Conservation (phyloP, 257 asterid species). For the Solanum pennellii region DNA sequence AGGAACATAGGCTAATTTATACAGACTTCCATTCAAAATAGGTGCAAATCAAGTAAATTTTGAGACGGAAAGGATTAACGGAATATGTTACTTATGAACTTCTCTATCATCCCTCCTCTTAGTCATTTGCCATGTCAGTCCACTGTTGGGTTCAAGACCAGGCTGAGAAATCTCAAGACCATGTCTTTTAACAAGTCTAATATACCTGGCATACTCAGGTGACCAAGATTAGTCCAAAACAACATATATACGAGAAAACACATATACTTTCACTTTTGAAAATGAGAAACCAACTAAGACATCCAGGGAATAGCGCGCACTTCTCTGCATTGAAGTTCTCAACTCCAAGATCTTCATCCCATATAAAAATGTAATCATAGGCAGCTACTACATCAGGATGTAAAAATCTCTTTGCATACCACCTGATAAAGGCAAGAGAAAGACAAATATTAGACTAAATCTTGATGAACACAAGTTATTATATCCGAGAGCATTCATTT, state of each 20-base stretch:
- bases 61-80: background rate
- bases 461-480: background rate
- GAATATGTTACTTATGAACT: constrained; percentile 37
- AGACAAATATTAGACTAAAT: background rate
- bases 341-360: constrained; percentile 99
- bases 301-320: constrained; percentile 18
- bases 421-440: constrained; percentile 34
- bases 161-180: constrained; percentile 55
- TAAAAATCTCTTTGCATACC: constrained; percentile 98
- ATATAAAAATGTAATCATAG: constrained; percentile 88
- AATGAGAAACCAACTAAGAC: background rate
- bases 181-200: constrained; percentile 40
- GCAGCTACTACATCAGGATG: constrained; percentile 96
- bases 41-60: background rate
- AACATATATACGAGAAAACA: background rate
- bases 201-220: constrained; percentile 31
- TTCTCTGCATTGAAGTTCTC: constrained; percentile 87
- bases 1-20: background rate
- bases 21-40: background rate
- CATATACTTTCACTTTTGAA: background rate
- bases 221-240: background rate
- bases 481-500: background rate
- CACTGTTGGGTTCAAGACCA: constrained; percentile 27
- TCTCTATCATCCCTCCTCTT: constrained; percentile 25
- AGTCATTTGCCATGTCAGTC: constrained; percentile 31